A percentile compares a stretch with the other conserved stretches of the same genome.
Evolutionary conservation across 306 rosid species (phyloP).

Genomic region (apple (Malus domestica)): ASM211411v1 NC_041799.1:32473001-32473500

Average conservation of each 20-base stretch:
- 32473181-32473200: too few species aligned
- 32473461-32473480: background rate
- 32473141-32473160: too few species aligned
- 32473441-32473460: background rate
- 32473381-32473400: slow-evolving; percentile 3
- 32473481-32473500: too few species aligned
- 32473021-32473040: background rate
- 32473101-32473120: background rate
- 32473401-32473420: background rate
- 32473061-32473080: slow-evolving; percentile 8
- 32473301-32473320: too few species aligned
- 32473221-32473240: too few species aligned
- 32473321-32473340: background rate
- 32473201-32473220: too few species aligned
- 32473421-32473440: background rate
- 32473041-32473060: background rate
- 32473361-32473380: background rate
- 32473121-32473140: slow-evolving; percentile 1
- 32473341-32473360: slow-evolving; percentile 14
- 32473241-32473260: too few species aligned
- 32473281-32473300: too few species aligned
- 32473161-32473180: too few species aligned
- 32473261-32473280: too few species aligned
- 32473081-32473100: background rate
- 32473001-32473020: slow-evolving; percentile 6